Base-by-base conservation (phyloP, 2,329 filamentous ascomycete genomes). In the Macroventuria anomochaeta region DNA sequence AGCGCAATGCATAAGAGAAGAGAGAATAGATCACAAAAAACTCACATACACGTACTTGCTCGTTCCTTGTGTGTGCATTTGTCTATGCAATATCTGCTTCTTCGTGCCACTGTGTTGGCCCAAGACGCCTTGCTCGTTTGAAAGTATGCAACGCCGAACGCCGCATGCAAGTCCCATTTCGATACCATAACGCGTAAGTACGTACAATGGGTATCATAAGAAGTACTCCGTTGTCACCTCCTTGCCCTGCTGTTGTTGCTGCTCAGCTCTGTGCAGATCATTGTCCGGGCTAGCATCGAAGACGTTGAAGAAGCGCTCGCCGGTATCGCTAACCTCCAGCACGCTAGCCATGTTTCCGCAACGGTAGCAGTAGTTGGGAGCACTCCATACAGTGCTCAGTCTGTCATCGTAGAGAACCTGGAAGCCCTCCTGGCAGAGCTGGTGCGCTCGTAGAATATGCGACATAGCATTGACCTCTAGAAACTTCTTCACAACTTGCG, bases 271-370 rank as follows among this genome's bases (percentile, higher is more conserved):
- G 72, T 96, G 90, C 63, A 88, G 79, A 73, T 97, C 93, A 69
- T 99, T 96, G 75, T 99, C 95, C 2, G 95, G 95, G 23, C 95
- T 93, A 3, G 95, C 95, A 51, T 96, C 91, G 74, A 99, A 99
- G 20, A 97, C 93, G 73, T 99, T 99, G 81, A 97, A 99, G 76
- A 91, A 96, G 54, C 93, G 83, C 76, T 96, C 92, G 31, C 95
- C 93, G 0, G 88, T 88, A 71, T 96, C 92, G 73, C 91, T 93
- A 53, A 99, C 95, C 77, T 99, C 95, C 31, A 99, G 83, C 38
- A 99, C 95, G 75, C 92, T 96, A 7, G 95, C 95, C 85, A 97
- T 88, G 74, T 99, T 99, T 39, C 95, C 95, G 77, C 95, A 99
- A 29, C 93, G 83, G 75, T 96, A 96, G 77, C 91, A 96, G 77